phyloP scores from a whole-genome alignment of 2,329 filamentous ascomycete genomes.

The Exophiala dermatitidis region DNA sequence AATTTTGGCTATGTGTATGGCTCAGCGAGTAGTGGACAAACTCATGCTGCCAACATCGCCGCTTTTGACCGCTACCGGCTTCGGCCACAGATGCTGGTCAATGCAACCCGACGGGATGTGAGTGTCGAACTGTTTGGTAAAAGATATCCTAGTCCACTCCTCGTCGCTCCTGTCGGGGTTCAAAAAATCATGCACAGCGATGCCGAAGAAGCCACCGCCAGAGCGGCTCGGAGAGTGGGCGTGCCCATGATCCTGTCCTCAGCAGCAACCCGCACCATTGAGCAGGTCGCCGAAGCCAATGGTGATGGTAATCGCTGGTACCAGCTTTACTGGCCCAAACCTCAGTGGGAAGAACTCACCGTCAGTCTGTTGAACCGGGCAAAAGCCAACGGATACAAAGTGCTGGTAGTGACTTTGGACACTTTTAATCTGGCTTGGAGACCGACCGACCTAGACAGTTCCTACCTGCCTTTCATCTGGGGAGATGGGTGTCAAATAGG shows the following conservation, averaged over 20 bases:
- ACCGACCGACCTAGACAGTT: constrained; percentile 56
- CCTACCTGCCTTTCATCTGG: constrained; percentile 42
- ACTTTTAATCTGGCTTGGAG: constrained; percentile 63
- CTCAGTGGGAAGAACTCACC: constrained; percentile 55
- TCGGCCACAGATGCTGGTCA: constrained; percentile 28
- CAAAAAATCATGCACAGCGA: constrained; percentile 60
- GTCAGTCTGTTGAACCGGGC: constrained; percentile 55
- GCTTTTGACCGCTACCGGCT: constrained; percentile 32
- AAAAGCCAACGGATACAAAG: constrained; percentile 53
- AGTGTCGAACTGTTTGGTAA: constrained; percentile 46
- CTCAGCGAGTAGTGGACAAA: constrained; percentile 41
- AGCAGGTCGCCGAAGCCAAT: constrained; percentile 55
- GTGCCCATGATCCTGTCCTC: constrained; percentile 63
- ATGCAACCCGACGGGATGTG: constrained; percentile 41
- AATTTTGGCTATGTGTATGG: constrained; percentile 55
- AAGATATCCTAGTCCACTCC: constrained; percentile 44
- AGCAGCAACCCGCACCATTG: constrained; percentile 55
- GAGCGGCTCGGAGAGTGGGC: constrained; percentile 50
- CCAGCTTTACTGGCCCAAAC: constrained; percentile 64
- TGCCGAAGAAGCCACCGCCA: constrained; percentile 55
- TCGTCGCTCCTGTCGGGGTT: constrained; percentile 63
- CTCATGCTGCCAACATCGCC: constrained; percentile 29
- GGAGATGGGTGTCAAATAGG: constrained; percentile 51
- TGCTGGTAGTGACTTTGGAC: constrained; percentile 64
- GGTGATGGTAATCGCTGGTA: constrained; percentile 55